Evolutionary conservation across 768 basidiomycete genomes (phyloP).

Genomic region (Rhizopogon roseolus): DNA sequence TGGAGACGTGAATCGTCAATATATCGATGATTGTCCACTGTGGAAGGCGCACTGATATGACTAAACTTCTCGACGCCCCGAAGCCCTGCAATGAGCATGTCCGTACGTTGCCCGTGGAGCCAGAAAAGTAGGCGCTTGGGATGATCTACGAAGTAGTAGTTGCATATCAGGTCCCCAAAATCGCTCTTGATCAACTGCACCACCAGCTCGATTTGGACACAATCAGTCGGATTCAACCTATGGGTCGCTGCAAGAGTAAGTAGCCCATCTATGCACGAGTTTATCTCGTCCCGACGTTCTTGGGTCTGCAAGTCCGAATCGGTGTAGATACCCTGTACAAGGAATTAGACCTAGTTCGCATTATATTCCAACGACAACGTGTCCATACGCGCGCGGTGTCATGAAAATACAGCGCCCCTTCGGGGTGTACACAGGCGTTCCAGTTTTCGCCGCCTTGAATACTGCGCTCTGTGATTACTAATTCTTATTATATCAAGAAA

Average conservation of each 20-base stretch:
- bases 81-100: constrained; percentile 27
- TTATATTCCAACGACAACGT: background rate
- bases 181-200: background rate
- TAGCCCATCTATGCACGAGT: background rate
- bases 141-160: constrained; percentile 46
- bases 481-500: background rate
- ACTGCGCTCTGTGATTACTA: background rate
- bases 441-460: constrained; percentile 20
- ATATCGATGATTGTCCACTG: background rate
- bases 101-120: constrained; percentile 34
- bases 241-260: background rate
- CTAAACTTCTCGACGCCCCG: constrained; percentile 33
- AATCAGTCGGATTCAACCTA: background rate
- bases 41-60: constrained; percentile 35
- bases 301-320: constrained; percentile 35
- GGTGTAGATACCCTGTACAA: constrained; percentile 37
- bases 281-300: background rate
- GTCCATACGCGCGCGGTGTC: constrained; percentile 35
- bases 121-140: constrained; percentile 39
- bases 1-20: constrained; percentile 2
- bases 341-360: background rate
- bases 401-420: constrained; percentile 52
- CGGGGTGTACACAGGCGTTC: constrained; percentile 42
- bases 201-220: background rate
- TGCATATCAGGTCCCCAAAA: background rate